Evolutionary conservation across 768 basidiomycete species (phyloP).

Genomic region (Steccherinum ochraceum): DNA sequence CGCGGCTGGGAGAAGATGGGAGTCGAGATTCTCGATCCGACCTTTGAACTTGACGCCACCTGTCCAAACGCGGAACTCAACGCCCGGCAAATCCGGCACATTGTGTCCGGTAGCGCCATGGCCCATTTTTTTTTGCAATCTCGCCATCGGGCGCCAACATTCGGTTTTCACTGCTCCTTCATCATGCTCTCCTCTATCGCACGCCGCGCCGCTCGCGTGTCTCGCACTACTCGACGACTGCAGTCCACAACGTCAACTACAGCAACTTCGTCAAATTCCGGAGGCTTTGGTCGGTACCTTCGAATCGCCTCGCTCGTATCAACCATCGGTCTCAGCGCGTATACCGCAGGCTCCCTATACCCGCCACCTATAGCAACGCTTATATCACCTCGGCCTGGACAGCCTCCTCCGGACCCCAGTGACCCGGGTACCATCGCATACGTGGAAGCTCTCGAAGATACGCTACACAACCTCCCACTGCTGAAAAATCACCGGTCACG

Average conservation of each 20-base stretch:
- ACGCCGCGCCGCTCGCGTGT: too few relatives aligned
- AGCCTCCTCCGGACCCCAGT: slow-evolving; percentile 57
- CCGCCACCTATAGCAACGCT: slow-evolving; percentile 62
- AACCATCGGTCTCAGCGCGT: slow-evolving; percentile 23
- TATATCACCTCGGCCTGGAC: slow-evolving; percentile 71
- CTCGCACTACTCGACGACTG: too few relatives aligned
- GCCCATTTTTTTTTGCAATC: too few relatives aligned
- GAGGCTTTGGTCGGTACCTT: slow-evolving; percentile 4
- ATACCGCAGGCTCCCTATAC: slow-evolving; percentile 57
- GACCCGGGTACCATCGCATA: slow-evolving; percentile 55
- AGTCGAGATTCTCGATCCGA: too few relatives aligned
- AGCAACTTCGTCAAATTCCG: too few relatives aligned
- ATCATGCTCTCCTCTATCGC: not conserved
- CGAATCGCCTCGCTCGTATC: slow-evolving; percentile 7
- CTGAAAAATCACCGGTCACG: slow-evolving; percentile 46
- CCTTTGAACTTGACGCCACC: too few relatives aligned
- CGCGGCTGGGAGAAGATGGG: too few relatives aligned
- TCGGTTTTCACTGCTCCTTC: not conserved
- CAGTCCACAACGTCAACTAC: too few relatives aligned
- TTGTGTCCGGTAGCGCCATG: too few relatives aligned
- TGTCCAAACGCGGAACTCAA: too few relatives aligned
- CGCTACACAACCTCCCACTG: slow-evolving; percentile 58
- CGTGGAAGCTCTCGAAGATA: slow-evolving; percentile 54
- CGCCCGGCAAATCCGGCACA: too few relatives aligned
- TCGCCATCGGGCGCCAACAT: too few relatives aligned